These are phyloP conservation scores for Pseudonitzschia delicatissima DNA, from an alignment of 108 stramenopile species.

Conservation along the genomic window DNA sequence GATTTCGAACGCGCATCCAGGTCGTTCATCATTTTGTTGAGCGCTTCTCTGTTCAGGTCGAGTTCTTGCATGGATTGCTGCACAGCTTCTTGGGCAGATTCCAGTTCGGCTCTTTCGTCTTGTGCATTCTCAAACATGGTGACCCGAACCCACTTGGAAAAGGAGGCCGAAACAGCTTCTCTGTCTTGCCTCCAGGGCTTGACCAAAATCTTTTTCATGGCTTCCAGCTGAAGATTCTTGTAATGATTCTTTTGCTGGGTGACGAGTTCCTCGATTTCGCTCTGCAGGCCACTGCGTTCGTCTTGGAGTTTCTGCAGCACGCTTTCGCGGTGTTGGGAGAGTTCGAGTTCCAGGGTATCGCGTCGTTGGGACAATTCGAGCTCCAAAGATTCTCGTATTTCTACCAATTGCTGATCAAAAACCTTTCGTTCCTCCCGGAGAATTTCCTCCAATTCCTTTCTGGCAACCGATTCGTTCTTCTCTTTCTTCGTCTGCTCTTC, in stretches of 20 bases:
- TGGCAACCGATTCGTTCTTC: not conserved
- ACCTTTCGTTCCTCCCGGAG: conserved; percentile 6
- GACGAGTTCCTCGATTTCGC: conserved; percentile 8
- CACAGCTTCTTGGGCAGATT: conserved; percentile 14
- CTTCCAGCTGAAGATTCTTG: conserved; percentile 24
- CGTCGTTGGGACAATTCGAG: conserved; percentile 3
- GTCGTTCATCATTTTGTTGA: conserved; percentile 17
- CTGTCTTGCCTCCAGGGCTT: conserved; percentile 37
- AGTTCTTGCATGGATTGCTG: conserved; percentile 22
- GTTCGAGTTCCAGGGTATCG: conserved; percentile 19
- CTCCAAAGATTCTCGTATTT: conserved; percentile 4
- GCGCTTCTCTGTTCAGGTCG: conserved; percentile 19
- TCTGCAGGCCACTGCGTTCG: conserved; percentile 5
- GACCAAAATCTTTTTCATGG: conserved; percentile 21
- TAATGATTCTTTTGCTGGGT: conserved; percentile 6
- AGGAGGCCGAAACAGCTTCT: conserved; percentile 44
- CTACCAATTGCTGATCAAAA: conserved; percentile 11
- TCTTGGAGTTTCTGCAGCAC: conserved; percentile 13
- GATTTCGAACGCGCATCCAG: conserved; percentile 16
- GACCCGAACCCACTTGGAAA: conserved; percentile 48
- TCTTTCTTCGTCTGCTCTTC: not conserved
- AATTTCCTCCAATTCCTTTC: not conserved
- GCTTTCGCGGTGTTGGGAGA: conserved; percentile 13
- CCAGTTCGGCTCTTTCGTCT: conserved; percentile 18
- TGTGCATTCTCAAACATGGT: conserved; percentile 38